phyloP scores from a whole-genome alignment of 768 basidiomycete genomes.

The Boletus huronensis region DNA sequence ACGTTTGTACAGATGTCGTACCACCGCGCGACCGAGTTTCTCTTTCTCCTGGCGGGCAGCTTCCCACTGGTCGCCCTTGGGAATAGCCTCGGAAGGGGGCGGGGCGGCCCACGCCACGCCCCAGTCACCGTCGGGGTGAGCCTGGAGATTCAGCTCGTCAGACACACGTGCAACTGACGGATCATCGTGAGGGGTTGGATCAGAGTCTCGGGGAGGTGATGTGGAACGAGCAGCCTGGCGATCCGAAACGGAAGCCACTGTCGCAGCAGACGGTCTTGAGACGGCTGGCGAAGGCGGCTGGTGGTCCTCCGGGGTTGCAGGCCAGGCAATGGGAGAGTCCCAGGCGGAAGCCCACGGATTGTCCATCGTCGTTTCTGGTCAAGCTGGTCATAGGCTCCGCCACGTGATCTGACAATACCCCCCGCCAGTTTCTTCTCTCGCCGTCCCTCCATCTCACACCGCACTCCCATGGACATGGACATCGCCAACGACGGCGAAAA shows the following conservation, averaged over 20 bases:
- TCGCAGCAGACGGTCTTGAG: not conserved
- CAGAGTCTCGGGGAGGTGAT: conserved; percentile 8
- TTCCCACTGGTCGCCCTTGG: conserved; percentile 63
- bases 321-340: too few relatives aligned
- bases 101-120: conserved; percentile 38
- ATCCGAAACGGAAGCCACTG: not conserved
- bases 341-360: conserved; percentile 53
- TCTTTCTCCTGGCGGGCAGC: conserved; percentile 54
- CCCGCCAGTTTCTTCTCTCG: conserved; percentile 1
- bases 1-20: conserved; percentile 37
- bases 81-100: conserved; percentile 12
- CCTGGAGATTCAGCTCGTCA: not conserved
- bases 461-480: conserved; percentile 26
- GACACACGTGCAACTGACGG: conserved; percentile 28
- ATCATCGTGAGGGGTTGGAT: conserved; percentile 33
- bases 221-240: not conserved
- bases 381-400: not conserved
- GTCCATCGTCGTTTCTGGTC: conserved; percentile 46
- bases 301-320: too few relatives aligned
- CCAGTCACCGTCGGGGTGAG: conserved; percentile 34
- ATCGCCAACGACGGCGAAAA: conserved; percentile 29
- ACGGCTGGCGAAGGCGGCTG: not conserved
- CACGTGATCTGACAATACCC: conserved; percentile 18
- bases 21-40: conserved; percentile 59
- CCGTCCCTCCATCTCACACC: not conserved